Percentiles rank a stretch among this genome's conserved stretches.
These are phyloP conservation scores for Margaritispora aquatica DNA, from an alignment of 495 filamentous ascomycete species.

Conservation along the genomic window DNA sequence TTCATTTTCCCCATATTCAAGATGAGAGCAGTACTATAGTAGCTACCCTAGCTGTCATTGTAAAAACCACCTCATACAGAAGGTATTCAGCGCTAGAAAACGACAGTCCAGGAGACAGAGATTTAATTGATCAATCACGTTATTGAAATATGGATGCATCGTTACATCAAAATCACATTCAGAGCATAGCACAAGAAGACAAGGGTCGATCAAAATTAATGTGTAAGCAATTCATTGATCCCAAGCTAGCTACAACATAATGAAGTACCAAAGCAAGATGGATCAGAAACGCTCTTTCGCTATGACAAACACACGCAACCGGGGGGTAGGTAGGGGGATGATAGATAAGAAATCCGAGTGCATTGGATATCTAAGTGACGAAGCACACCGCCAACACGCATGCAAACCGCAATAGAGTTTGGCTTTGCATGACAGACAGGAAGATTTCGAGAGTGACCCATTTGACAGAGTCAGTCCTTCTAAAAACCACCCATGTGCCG, in stretches of 20 bases:
- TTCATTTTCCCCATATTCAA: no score
- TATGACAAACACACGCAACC: slow-evolving; percentile 25
- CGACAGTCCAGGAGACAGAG: no score
- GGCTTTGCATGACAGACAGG: slow-evolving; percentile 18
- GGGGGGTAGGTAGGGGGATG: neutral
- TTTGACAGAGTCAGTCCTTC: slow-evolving; percentile 15
- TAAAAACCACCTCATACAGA: no score
- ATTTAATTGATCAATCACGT: no score
- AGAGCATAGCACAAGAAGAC: neutral
- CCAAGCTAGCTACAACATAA: slow-evolving; percentile 14
- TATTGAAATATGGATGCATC: no score
- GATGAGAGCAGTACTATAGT: no score
- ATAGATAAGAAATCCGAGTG: slow-evolving; percentile 23
- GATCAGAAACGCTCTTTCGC: slow-evolving; percentile 17
- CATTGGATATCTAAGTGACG: slow-evolving; percentile 22
- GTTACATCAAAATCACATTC: no score
- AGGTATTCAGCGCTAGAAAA: no score
- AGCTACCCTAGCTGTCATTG: no score
- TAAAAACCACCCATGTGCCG: slow-evolving; percentile 17
- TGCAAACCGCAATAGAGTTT: slow-evolving; percentile 2
- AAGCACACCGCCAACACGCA: slow-evolving; percentile 13
- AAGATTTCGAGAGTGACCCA: slow-evolving; percentile 12
- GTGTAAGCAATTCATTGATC: slow-evolving; percentile 20
- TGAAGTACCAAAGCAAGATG: slow-evolving; percentile 12
- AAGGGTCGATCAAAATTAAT: neutral